Evolutionary conservation across 768 basidiomycete species (phyloP), one percentile per base, ranked within the genome.

Genomic region (Hemileccinum rubropunctum): DNA sequence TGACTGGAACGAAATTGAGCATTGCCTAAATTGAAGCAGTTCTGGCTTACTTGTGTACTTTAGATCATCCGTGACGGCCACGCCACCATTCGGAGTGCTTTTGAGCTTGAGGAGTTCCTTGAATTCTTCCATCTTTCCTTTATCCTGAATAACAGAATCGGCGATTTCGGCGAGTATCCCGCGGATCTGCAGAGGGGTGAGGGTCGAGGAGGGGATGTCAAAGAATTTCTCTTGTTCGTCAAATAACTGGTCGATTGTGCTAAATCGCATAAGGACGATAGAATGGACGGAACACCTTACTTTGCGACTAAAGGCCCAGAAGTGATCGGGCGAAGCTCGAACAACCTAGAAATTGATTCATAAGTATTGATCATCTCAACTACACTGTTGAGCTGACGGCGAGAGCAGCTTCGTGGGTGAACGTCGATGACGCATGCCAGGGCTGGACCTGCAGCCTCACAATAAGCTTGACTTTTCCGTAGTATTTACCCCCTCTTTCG

Each of bases 61-160:
- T 53, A 97, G 72, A 56, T 90, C 89, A 52, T 91, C 84, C 0
- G 90, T 91, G 21, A 91, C 86, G 3, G 73, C 83, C n/a, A 79
- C 79, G 0, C 92, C 92, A 11, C 88, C 90, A 58, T 97, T 95
- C 1, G 83, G 81, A 6, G 73, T 69, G 14, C 74, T 65, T 63
- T 86, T 86, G 20, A 84, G 71, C 30, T 70, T 74, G 28, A 95
- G 68, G 40, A 84, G 76, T 13, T 85, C 83, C 49, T 73, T 76
- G 62, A 94, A 77, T 21, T 74, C 70, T 3, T 71, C 74, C 11
- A 80, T 72, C 39, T 78, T 74, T 26, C 72, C 44, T 21, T 56
- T 65, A 4, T 75, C 60, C 18, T 79, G 76, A 37, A 87, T 72
- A 20, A 86, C 73, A 17, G 72, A 65, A 2, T 70, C 71, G 1